phyloP scores from a whole-genome alignment of 1,284 basidiomycete species.

The Xerocomus tenax region DNA sequence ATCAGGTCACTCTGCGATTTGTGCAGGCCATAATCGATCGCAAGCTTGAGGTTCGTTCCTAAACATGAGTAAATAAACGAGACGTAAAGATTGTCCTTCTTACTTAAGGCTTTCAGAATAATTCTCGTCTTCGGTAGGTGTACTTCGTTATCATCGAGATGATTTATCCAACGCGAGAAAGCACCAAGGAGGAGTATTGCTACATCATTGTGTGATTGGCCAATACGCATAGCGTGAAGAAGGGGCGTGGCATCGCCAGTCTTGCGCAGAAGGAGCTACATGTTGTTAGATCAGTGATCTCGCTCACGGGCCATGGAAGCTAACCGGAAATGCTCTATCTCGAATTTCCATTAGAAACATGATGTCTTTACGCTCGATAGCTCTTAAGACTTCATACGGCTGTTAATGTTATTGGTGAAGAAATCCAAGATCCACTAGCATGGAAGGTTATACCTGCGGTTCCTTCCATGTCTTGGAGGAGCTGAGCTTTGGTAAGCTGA shows the following conservation, averaged over 20 bases:
- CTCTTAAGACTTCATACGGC: slow-evolving; percentile 68
- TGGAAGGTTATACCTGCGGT: slow-evolving; percentile 44
- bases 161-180: slow-evolving; percentile 73
- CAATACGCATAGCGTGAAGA: slow-evolving; percentile 73
- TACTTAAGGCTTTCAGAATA: slow-evolving; percentile 66
- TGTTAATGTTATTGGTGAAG: slow-evolving; percentile 25
- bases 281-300: slow-evolving; percentile 4
- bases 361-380: slow-evolving; percentile 65
- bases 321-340: slow-evolving; percentile 68
- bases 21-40: slow-evolving; percentile 72
- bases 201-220: slow-evolving; percentile 63
- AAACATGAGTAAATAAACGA: slow-evolving; percentile 11
- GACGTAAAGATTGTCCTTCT: slow-evolving; percentile 18
- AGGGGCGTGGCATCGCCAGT: slow-evolving; percentile 69
- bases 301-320: background rate
- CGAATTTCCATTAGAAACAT: slow-evolving; percentile 71
- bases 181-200: slow-evolving; percentile 70
- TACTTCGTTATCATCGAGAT: slow-evolving; percentile 65
- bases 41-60: slow-evolving; percentile 74
- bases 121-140: slow-evolving; percentile 53
- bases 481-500: slow-evolving; percentile 14
- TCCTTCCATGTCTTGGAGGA: slow-evolving; percentile 42
- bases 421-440: background rate
- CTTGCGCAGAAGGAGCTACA: slow-evolving; percentile 61
- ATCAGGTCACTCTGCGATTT: slow-evolving; percentile 70